Percentiles rank a stretch among this genome's conserved stretches.
phyloP scores from a whole-genome alignment of 805 yeast species.

The Torulaspora gathmanii region DNA sequence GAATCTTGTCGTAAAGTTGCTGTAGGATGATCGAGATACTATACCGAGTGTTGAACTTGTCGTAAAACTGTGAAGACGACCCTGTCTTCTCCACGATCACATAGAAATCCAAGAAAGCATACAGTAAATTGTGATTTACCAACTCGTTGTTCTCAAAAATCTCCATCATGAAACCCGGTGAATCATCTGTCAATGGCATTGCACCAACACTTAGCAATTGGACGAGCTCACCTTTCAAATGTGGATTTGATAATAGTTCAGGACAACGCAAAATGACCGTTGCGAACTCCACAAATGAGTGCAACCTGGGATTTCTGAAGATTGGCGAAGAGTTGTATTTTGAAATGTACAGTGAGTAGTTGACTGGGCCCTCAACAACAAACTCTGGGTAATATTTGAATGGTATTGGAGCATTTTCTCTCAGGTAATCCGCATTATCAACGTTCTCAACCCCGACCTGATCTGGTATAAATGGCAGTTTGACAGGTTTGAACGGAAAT shows the following conservation, averaged over 20 bases:
- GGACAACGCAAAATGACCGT: constrained; percentile 78
- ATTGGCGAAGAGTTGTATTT: constrained; percentile 55
- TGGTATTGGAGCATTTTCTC: constrained; percentile 62
- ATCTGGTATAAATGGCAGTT: constrained; percentile 57
- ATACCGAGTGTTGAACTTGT: constrained; percentile 87
- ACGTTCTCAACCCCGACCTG: constrained; percentile 59
- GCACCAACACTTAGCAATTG: constrained; percentile 78
- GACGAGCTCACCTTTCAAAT: constrained; percentile 77
- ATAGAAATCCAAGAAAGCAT: constrained; percentile 82
- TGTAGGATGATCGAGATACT: constrained; percentile 80
- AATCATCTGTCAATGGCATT: constrained; percentile 48
- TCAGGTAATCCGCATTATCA: constrained; percentile 68
- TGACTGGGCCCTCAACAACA: constrained; percentile 73
- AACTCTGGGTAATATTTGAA: constrained; percentile 85
- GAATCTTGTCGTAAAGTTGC: constrained; percentile 68
- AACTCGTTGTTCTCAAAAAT: constrained; percentile 60
- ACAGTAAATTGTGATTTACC: constrained; percentile 62
- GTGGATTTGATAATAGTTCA: constrained; percentile 84
- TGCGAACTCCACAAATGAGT: constrained; percentile 61
- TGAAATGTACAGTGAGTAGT: constrained; percentile 60
- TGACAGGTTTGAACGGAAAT: constrained; percentile 50
- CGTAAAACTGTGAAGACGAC: constrained; percentile 90
- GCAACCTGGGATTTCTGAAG: constrained; percentile 48
- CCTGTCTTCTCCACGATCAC: constrained; percentile 97
- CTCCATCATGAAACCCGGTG: constrained; percentile 69